phyloP scores from a whole-genome alignment of 148 eudicot genomes.

The Cornus suecica region DNA sequence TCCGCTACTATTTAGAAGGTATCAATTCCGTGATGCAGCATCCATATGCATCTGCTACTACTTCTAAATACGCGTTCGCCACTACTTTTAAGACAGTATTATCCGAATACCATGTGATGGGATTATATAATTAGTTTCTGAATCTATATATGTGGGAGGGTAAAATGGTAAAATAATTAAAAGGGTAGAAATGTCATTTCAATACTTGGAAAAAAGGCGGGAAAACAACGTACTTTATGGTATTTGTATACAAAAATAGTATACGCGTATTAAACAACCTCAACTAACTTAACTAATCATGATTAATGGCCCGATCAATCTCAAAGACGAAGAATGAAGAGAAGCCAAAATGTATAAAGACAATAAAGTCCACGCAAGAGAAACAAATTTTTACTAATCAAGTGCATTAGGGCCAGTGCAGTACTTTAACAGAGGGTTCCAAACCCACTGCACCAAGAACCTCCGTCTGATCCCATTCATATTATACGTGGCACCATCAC shows the following conservation, averaged over 20 bases:
- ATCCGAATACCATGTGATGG: too few relatives aligned
- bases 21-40: too few relatives aligned
- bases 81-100: too few relatives aligned
- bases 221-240: neutral
- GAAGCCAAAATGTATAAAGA: neutral
- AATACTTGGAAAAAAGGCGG: neutral
- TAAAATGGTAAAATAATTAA: too few relatives aligned
- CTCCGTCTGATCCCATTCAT: conserved; percentile 69
- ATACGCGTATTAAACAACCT: neutral
- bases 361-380: neutral
- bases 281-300: conserved; percentile 12
- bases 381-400: conserved; percentile 22
- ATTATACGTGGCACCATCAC: conserved; percentile 85
- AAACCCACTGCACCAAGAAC: conserved; percentile 85
- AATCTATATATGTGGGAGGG: too few relatives aligned
- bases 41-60: too few relatives aligned
- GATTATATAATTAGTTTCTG: too few relatives aligned
- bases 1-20: too few relatives aligned
- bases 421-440: conserved; percentile 65
- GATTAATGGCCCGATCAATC: neutral
- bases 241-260: neutral
- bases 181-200: neutral
- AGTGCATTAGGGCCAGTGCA: conserved; percentile 85
- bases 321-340: neutral
- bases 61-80: too few relatives aligned